Evolutionary conservation across 306 rosid genomes (phyloP), one percentile per base, ranked within the genome.

Genomic region (Medicago lupulina): DNA sequence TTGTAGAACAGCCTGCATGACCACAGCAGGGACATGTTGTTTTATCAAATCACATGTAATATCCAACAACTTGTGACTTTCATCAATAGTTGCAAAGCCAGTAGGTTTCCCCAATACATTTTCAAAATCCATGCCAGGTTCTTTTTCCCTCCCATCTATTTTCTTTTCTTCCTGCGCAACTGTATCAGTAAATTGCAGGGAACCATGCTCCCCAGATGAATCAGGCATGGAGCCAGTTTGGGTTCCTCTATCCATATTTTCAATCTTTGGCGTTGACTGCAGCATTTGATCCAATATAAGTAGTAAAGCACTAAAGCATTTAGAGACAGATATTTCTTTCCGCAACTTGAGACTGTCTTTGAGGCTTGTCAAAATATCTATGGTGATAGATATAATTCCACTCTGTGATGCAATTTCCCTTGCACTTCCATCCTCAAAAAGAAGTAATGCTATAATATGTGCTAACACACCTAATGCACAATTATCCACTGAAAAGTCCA

Each of bases 1-100:
- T 77, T 92, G 99, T 81, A 96, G 82, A 73, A 92, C 98, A 83
- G 98, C 99, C 85, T 96, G 99, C 99, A 96, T 96, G 79, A 90
- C 90, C 78, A 90, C 87, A 50, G 96, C 92, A 55, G 99, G 93
- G 41, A 92, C 96, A 79, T 91, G 93, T 70, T 84, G 93, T 87
- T 90, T 96, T 63, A 96, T 96, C 89, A 92, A 86, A 79, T 88
- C 97, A 82, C 98, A 96, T 53, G 93, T 91, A 82, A 96, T 82
- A 73, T 84, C 61, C 78, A 96, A 84, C 83, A 89, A 83, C 79
- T 81, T 87, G 50, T 82, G 89, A 79, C 97, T 72, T 88, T 96
- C 98, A 76, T 90, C 97, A 51, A 80, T 62, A 72, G 98, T 87
- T 73, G 92, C 85, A 86, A 89, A 88, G 76, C 99, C 99, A 7